These are phyloP conservation scores for Talaromyces sp. DNA, from an alignment of 2,329 filamentous ascomycete species.

Conservation along the genomic window DNA sequence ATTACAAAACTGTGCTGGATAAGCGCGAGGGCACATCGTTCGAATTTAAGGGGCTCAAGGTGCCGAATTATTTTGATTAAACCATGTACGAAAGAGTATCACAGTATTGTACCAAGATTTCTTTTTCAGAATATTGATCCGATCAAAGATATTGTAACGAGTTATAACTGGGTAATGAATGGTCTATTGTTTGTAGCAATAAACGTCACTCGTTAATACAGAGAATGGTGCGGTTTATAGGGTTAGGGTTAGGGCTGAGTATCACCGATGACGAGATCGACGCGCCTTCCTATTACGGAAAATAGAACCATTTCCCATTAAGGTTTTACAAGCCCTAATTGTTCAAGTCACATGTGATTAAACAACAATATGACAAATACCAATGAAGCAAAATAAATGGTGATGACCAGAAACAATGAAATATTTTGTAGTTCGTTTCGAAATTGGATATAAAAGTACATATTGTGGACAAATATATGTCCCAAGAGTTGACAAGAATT, in stretches of 20 bases:
- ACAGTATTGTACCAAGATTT: not conserved
- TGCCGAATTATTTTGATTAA: slow-evolving; percentile 30
- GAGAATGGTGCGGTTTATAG: not conserved
- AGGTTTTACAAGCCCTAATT: not conserved
- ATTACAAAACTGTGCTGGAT: slow-evolving; percentile 41
- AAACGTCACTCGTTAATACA: not conserved
- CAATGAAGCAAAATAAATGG: not conserved
- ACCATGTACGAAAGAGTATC: not conserved
- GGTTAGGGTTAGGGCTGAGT: not conserved
- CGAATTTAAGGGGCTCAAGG: slow-evolving; percentile 38
- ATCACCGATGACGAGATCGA: not conserved
- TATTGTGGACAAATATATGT: no score
- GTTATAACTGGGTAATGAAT: not conserved
- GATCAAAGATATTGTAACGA: not conserved
- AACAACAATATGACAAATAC: not conserved
- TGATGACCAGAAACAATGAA: not conserved
- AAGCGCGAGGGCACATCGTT: slow-evolving; percentile 42
- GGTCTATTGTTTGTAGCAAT: not conserved
- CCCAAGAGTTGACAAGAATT: no score
- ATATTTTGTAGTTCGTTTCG: no score
- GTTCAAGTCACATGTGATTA: not conserved
- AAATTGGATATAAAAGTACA: no score
- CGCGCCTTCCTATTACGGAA: not conserved
- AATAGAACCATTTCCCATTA: not conserved
- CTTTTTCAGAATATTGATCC: not conserved